Percentiles rank a stretch among this genome's conserved stretches.
phyloP scores from a whole-genome alignment of 2,329 filamentous ascomycete genomes.

The Trichoderma semiorbis region DNA sequence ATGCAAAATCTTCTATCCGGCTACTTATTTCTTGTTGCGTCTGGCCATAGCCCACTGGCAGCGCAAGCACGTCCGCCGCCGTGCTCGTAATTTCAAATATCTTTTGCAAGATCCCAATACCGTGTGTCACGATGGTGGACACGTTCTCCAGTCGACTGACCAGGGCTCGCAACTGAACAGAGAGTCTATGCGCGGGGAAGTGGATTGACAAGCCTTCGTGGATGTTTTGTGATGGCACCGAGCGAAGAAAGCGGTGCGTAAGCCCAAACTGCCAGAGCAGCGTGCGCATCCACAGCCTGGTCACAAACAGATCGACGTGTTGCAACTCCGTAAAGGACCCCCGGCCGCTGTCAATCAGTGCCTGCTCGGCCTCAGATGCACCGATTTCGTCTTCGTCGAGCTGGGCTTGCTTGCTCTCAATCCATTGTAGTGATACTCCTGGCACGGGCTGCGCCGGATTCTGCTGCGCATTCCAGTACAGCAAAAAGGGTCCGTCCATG shows the following conservation, averaged over 20 bases:
- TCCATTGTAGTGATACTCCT: slow-evolving; percentile 36
- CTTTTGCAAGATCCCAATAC: slow-evolving; percentile 55
- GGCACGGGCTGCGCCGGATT: slow-evolving; percentile 22
- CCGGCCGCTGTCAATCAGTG: slow-evolving; percentile 26
- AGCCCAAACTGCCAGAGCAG: slow-evolving; percentile 42
- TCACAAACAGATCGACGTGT: slow-evolving; percentile 40
- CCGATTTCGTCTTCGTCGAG: slow-evolving; percentile 38
- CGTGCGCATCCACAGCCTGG: slow-evolving; percentile 40
- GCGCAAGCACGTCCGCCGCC: slow-evolving; percentile 55
- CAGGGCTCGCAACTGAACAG: slow-evolving; percentile 37
- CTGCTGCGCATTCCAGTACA: slow-evolving; percentile 35
- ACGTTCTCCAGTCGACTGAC: slow-evolving; percentile 35
- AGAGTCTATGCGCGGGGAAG: slow-evolving; percentile 39
- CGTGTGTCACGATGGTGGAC: slow-evolving; percentile 51
- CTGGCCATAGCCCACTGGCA: slow-evolving; percentile 40
- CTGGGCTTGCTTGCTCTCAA: slow-evolving; percentile 40
- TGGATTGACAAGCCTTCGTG: slow-evolving; percentile 39
- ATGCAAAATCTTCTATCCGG: slow-evolving; percentile 52
- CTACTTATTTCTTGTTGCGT: slow-evolving; percentile 42
- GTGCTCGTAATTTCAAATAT: slow-evolving; percentile 59
- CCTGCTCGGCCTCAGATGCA: slow-evolving; percentile 28
- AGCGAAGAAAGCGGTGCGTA: slow-evolving; percentile 37
- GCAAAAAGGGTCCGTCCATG: slow-evolving; percentile 38
- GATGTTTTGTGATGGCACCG: slow-evolving; percentile 29
- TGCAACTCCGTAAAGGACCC: slow-evolving; percentile 37